Conservation (phyloP, 2,329 filamentous ascomycete species). For the Pyrenophora tritici-repentis region DNA sequence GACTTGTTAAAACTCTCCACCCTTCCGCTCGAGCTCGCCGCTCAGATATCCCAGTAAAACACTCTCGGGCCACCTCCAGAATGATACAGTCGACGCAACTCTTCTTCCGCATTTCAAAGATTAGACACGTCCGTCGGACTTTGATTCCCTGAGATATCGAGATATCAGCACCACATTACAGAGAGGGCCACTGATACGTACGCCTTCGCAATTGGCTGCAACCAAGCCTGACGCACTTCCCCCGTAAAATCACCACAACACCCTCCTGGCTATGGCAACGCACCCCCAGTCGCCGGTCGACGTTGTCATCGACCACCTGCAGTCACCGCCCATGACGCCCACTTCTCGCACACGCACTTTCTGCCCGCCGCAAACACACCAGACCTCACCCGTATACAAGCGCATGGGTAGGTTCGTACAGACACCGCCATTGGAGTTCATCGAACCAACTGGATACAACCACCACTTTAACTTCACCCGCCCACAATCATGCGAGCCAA, state of each 20-base stretch:
- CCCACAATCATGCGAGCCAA: constrained; percentile 41
- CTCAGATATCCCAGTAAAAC: constrained; percentile 40
- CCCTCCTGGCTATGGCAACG: constrained; percentile 38
- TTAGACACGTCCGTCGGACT: constrained; percentile 38
- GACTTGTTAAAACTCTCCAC: constrained; percentile 45
- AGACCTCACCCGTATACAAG: constrained; percentile 43
- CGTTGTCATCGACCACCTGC: constrained; percentile 38
- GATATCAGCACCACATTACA: constrained; percentile 19
- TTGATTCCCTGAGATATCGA: constrained; percentile 42
- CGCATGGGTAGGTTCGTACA: constrained; percentile 40
- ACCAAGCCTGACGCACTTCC: constrained; percentile 38
- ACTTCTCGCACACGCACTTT: constrained; percentile 33
- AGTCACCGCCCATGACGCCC: constrained; percentile 47
- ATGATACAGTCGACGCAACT: constrained; percentile 49
- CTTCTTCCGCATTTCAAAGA: constrained; percentile 40
- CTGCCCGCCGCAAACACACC: constrained; percentile 37
- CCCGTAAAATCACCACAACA: constrained; percentile 33
- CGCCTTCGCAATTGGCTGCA: constrained; percentile 36
- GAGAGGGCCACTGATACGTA: constrained; percentile 35
- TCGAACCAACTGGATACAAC: constrained; percentile 42
- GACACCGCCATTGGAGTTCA: constrained; percentile 47
- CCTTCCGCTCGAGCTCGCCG: constrained; percentile 41
- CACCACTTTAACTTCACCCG: constrained; percentile 46
- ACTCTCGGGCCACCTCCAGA: constrained; percentile 42
- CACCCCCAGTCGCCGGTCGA: constrained; percentile 37